Evolutionary conservation across 2,329 filamentous ascomycete genomes (phyloP).

Genomic region (Penicillium sp.): DNA sequence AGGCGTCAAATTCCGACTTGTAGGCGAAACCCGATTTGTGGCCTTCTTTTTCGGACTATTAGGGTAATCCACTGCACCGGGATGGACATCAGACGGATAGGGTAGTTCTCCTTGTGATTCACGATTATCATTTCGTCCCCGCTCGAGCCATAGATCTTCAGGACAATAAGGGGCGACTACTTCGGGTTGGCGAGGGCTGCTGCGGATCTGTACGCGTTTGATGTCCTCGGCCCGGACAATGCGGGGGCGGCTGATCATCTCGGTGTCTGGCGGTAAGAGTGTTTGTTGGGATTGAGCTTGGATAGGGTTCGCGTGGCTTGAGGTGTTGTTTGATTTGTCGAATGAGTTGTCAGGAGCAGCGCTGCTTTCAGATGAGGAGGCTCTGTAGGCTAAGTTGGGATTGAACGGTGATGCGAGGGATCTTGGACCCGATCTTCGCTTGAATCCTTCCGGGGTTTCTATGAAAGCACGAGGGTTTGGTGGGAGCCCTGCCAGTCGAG

Average conservation of each 20-base stretch:
- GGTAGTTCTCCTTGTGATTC: conserved; percentile 9
- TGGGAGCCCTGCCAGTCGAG: conserved; percentile 31
- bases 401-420: conserved; percentile 9
- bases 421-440: not conserved
- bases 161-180: conserved; percentile 30
- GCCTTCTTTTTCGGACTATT: conserved; percentile 25
- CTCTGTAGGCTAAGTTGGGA: conserved; percentile 1
- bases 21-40: conserved; percentile 16
- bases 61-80: conserved; percentile 18
- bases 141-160: conserved; percentile 32
- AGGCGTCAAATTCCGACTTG: conserved; percentile 33
- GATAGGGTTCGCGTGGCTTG: not conserved
- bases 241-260: conserved; percentile 36
- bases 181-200: conserved; percentile 28
- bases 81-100: conserved; percentile 21
- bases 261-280: conserved; percentile 8
- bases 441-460: conserved; percentile 18
- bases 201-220: conserved; percentile 33
- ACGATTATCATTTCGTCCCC: conserved; percentile 5
- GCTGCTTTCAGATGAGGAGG: conserved; percentile 14
- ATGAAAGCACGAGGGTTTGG: conserved; percentile 39
- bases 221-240: conserved; percentile 35
- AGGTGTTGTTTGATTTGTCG: conserved; percentile 2
- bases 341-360: conserved; percentile 10
- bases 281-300: conserved; percentile 3